Evolutionary conservation across 768 basidiomycete species (phyloP).

Genomic region (Russula vinacea): DNA sequence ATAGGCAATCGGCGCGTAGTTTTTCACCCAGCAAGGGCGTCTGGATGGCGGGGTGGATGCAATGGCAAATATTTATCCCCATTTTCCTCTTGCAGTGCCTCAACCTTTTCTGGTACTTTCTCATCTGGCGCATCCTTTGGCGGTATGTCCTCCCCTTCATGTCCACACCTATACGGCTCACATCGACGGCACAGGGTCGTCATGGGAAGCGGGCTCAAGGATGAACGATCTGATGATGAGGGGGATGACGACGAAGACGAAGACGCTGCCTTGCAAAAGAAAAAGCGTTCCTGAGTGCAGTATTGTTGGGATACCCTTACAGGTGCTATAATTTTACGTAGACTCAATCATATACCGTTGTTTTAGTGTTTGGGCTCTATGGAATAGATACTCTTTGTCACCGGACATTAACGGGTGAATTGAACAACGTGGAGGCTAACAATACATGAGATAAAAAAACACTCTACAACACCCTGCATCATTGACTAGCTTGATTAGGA

Average conservation of each 20-base stretch:
- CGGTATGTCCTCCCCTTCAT: constrained; percentile 48
- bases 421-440: neutral
- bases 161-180: constrained; percentile 7
- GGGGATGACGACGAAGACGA: constrained; percentile 34
- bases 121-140: constrained; percentile 73
- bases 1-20: constrained; percentile 51
- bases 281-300: constrained; percentile 30
- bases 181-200: constrained; percentile 47
- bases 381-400: neutral
- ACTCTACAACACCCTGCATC: neutral
- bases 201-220: constrained; percentile 46
- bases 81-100: constrained; percentile 73
- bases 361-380: neutral
- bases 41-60: constrained; percentile 77
- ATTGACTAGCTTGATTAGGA: neutral
- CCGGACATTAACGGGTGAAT: no score
- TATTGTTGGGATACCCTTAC: constrained; percentile 35
- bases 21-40: constrained; percentile 63
- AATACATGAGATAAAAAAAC: neutral
- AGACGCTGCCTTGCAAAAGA: constrained; percentile 3
- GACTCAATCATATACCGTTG: neutral
- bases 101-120: constrained; percentile 91
- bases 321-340: constrained; percentile 18
- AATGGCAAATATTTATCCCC: constrained; percentile 73
- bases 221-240: constrained; percentile 82